These are phyloP conservation scores for Mycena capillaripes DNA, from an alignment of 768 basidiomycete genomes.

Conservation along the genomic window DNA sequence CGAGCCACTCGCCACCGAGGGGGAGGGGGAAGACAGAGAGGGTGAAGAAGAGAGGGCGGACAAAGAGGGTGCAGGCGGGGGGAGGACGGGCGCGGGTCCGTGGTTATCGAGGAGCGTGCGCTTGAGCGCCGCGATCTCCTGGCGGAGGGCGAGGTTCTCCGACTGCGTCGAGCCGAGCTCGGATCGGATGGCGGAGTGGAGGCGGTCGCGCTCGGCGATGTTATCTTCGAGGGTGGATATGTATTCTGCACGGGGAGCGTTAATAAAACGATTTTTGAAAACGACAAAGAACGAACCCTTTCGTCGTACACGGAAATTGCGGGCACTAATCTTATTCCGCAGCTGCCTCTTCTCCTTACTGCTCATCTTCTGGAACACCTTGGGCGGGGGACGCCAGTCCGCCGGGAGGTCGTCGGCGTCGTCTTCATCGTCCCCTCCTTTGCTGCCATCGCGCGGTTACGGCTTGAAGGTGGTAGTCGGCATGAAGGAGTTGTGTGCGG, in stretches of 20 bases:
- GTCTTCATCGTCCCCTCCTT: conserved; percentile 51
- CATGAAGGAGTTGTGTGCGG: conserved; percentile 45
- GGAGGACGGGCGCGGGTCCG: conserved; percentile 52
- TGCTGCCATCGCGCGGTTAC: conserved; percentile 13
- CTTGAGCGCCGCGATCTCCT: conserved; percentile 83
- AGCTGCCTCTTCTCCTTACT: conserved; percentile 97
- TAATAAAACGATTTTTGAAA: no score
- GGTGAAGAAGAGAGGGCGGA: no score
- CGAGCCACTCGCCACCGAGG: conserved; percentile 21
- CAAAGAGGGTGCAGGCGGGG: conserved; percentile 30
- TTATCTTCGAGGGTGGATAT: conserved; percentile 94
- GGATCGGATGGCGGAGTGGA: conserved; percentile 88
- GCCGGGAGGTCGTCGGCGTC: conserved; percentile 70
- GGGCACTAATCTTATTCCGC: conserved; percentile 95
- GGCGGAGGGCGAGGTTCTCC: conserved; percentile 87
- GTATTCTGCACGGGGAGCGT: no score
- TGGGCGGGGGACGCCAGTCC: no score
- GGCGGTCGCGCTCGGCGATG: conserved; percentile 91
- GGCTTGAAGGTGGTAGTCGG: conserved; percentile 36
- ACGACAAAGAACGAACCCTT: conserved; percentile 73
- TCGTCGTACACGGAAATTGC: conserved; percentile 94
- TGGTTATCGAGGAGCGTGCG: conserved; percentile 80
- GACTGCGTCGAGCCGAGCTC: conserved; percentile 85
- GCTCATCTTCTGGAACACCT: conserved; percentile 95
- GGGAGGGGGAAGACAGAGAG: conserved; percentile 39